Conservation (phyloP, 495 filamentous ascomycete species). For the Podospora pseudoanserina region DNA sequence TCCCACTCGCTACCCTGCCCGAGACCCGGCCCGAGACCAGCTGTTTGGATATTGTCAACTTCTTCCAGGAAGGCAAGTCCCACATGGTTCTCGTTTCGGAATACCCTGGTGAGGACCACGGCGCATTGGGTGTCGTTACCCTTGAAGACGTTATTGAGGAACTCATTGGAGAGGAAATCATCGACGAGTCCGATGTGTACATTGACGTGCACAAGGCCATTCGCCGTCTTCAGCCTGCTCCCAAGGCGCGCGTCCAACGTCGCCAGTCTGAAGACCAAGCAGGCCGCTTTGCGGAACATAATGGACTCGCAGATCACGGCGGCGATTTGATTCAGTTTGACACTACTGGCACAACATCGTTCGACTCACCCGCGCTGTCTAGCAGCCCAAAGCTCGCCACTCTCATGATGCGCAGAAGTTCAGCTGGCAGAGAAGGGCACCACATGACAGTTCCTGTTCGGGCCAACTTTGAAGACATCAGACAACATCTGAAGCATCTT, state of each 20-base stretch:
- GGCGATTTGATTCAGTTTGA: constrained; percentile 15
- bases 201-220: constrained; percentile 97
- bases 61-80: constrained; percentile 98
- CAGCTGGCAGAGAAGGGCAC: constrained; percentile 46
- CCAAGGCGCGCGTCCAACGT: constrained; percentile 32
- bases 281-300: constrained; percentile 15
- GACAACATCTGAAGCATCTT: constrained; percentile 81
- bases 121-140: constrained; percentile 89
- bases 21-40: constrained; percentile 93
- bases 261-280: constrained; percentile 24
- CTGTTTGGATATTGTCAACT: constrained; percentile 97
- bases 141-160: constrained; percentile 98
- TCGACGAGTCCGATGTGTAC: constrained; percentile 87
- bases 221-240: constrained; percentile 54
- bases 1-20: constrained; percentile 87
- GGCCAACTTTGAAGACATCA: constrained; percentile 62
- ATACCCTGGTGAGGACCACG: constrained; percentile 79
- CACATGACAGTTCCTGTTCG: constrained; percentile 42
- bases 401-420: constrained; percentile 54
- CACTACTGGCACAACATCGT: constrained; percentile 22
- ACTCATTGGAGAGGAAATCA: constrained; percentile 91
- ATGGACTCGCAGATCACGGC: constrained; percentile 12
- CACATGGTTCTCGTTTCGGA: constrained; percentile 98
- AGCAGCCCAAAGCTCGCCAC: constrained; percentile 46
- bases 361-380: constrained; percentile 30